phyloP scores from a whole-genome alignment of 345 rosid species.

The Linum tenue region DNA sequence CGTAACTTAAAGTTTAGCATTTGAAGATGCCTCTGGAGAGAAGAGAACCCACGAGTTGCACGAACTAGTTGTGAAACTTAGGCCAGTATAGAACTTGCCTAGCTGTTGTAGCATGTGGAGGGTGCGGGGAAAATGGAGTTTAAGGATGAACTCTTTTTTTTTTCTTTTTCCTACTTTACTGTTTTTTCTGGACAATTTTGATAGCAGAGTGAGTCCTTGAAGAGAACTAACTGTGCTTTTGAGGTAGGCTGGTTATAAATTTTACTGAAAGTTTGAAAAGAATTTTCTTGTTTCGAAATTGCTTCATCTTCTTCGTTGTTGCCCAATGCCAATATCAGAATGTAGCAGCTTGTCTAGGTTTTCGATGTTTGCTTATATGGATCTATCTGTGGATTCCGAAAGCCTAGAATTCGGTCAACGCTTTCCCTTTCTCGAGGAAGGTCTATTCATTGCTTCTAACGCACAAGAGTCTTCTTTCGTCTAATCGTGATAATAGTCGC shows the following conservation, averaged over 20 bases:
- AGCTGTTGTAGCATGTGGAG: conserved; percentile 29
- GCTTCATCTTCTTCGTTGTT: too few relatives aligned
- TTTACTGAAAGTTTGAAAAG: not conserved
- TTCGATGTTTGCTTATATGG: too few relatives aligned
- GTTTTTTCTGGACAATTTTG: conserved; percentile 16
- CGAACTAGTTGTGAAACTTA: conserved; percentile 21
- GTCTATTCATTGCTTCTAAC: too few relatives aligned
- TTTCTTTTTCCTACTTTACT: conserved; percentile 10
- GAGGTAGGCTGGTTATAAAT: conserved; percentile 17
- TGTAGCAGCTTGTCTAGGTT: too few relatives aligned
- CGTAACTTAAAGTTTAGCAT: conserved; percentile 28
- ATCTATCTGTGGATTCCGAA: too few relatives aligned
- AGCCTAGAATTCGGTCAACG: too few relatives aligned
- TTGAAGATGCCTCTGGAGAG: conserved; percentile 3
- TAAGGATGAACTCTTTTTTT: not conserved
- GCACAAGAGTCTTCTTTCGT: too few relatives aligned
- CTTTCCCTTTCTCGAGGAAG: too few relatives aligned
- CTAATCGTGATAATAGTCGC: too few relatives aligned
- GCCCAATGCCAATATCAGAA: too few relatives aligned
- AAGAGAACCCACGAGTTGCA: conserved; percentile 16
- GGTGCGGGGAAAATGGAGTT: not conserved
- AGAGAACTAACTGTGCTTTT: conserved; percentile 13
- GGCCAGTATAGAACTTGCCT: conserved; percentile 20
- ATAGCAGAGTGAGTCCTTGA: conserved; percentile 21
- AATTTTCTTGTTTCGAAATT: too few relatives aligned